A percentile compares a stretch with the other conserved stretches of the same genome.
Conservation (phyloP, 2,329 filamentous ascomycete species). For the Colletotrichum siamense region DNA sequence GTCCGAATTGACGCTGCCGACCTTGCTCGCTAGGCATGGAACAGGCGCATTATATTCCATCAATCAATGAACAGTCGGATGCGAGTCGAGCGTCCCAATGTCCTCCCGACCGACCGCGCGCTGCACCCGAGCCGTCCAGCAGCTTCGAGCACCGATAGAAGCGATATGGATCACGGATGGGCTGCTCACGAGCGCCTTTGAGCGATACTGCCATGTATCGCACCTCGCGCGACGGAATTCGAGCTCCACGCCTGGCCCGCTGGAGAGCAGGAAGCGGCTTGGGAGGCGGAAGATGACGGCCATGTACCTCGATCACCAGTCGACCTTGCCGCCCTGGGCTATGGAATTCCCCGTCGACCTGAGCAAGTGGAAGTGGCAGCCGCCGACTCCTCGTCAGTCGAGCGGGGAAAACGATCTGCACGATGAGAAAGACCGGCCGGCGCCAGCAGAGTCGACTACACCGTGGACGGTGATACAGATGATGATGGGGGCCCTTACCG, state of each 20-base stretch:
- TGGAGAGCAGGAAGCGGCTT: conserved; percentile 59
- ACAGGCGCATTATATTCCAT: neutral
- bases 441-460: neutral
- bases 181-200: conserved; percentile 55
- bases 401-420: conserved; percentile 27
- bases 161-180: conserved; percentile 66
- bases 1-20: neutral
- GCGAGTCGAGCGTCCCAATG: neutral
- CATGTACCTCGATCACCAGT: conserved; percentile 45
- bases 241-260: conserved; percentile 54
- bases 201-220: conserved; percentile 43
- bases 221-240: conserved; percentile 29
- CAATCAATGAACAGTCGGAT: neutral
- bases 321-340: conserved; percentile 50
- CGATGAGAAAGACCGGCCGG: neutral
- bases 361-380: conserved; percentile 57
- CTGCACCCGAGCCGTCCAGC: conserved; percentile 54
- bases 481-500: neutral
- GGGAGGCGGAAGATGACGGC: conserved; percentile 61
- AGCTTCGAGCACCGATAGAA: conserved; percentile 40
- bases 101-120: conserved; percentile 35
- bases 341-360: conserved; percentile 49
- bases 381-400: conserved; percentile 43
- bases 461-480: neutral
- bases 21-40: neutral